A percentile compares a stretch with the other conserved stretches of the same genome.
phyloP scores from a whole-genome alignment of 352 stramenopile species.

The Elongisporangium anandrum region DNA sequence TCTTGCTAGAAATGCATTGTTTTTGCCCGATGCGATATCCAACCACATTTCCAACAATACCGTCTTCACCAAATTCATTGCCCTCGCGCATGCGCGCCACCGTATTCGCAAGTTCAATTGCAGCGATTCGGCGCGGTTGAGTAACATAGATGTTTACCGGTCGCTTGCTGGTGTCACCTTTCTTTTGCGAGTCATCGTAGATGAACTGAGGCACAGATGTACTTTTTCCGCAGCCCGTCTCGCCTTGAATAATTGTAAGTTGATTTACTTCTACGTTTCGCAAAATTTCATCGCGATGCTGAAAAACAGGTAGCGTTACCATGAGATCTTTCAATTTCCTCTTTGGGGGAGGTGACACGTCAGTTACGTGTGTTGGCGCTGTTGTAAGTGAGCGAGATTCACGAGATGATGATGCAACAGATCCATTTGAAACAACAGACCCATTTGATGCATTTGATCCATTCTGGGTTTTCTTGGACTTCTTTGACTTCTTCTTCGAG shows the following conservation, averaged over 20 bases:
- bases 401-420: not conserved
- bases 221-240: slow-evolving; percentile 97
- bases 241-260: slow-evolving; percentile 91
- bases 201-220: slow-evolving; percentile 94
- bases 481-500: slow-evolving; percentile 16
- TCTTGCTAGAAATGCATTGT: slow-evolving; percentile 86
- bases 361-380: not conserved
- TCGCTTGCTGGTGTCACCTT: slow-evolving; percentile 16
- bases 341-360: not conserved
- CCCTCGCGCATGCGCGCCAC: slow-evolving; percentile 91
- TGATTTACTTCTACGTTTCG: slow-evolving; percentile 75
- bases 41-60: slow-evolving; percentile 58
- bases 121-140: slow-evolving; percentile 93
- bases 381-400: not conserved
- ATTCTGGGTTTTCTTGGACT: slow-evolving; percentile 9
- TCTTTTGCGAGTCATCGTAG: slow-evolving; percentile 48
- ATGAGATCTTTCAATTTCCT: slow-evolving; percentile 33
- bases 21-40: slow-evolving; percentile 89
- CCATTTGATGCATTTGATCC: not conserved
- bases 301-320: slow-evolving; percentile 83
- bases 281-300: slow-evolving; percentile 85
- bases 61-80: slow-evolving; percentile 64
- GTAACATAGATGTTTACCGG: slow-evolving; percentile 94
- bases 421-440: not conserved
- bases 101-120: slow-evolving; percentile 81